These are phyloP conservation scores for Diplodia mutila DNA, from an alignment of 2,329 filamentous ascomycete species.

Conservation along the genomic window DNA sequence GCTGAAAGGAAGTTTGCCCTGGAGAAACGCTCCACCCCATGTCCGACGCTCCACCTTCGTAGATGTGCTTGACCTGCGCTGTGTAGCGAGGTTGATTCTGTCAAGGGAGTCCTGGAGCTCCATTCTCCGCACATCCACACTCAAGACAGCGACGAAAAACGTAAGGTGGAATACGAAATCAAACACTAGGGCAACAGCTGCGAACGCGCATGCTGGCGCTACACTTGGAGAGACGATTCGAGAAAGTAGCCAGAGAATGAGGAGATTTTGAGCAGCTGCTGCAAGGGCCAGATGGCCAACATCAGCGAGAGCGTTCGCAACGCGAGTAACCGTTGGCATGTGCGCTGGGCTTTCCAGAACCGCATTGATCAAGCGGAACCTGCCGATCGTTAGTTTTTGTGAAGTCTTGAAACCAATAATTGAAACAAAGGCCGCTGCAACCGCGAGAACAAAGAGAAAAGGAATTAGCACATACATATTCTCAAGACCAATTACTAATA, in stretches of 20 bases:
- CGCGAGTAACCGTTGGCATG: constrained; percentile 68
- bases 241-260: constrained; percentile 68
- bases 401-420: background rate
- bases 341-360: constrained; percentile 73
- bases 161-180: constrained; percentile 80
- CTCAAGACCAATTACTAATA: constrained; percentile 75
- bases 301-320: constrained; percentile 74
- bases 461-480: constrained; percentile 58
- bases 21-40: constrained; percentile 66
- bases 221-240: constrained; percentile 70
- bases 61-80: constrained; percentile 34
- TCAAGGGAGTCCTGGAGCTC: constrained; percentile 75
- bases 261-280: constrained; percentile 69
- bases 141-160: constrained; percentile 78
- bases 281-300: constrained; percentile 71
- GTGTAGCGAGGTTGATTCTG: constrained; percentile 38
- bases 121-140: constrained; percentile 75
- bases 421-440: background rate
- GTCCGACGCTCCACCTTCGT: constrained; percentile 52
- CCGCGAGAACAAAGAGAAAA: background rate
- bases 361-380: constrained; percentile 74
- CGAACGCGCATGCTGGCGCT: constrained; percentile 75
- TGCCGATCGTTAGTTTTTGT: constrained; percentile 29
- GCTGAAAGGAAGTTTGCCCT: constrained; percentile 68
- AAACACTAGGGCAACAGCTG: constrained; percentile 73